Conservation (phyloP, 2,329 filamentous ascomycete species). For the Chaetomium sp. region DNA sequence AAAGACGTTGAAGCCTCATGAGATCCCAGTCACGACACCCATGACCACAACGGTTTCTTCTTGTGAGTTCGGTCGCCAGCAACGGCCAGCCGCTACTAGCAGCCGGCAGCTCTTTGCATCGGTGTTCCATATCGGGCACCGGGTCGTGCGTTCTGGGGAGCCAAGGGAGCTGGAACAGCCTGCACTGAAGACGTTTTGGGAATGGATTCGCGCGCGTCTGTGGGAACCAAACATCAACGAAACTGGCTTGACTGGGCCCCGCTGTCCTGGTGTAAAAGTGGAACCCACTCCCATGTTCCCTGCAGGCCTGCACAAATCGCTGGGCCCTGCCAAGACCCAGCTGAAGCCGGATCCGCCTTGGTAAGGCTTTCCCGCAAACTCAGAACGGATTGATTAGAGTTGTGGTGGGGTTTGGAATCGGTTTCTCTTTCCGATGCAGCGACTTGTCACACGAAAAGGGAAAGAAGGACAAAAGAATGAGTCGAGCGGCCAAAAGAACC, state of each 20-base stretch:
- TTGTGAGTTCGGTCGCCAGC: too few relatives aligned
- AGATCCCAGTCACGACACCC: too few relatives aligned
- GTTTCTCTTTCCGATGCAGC: conserved; percentile 12
- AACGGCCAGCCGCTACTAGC: too few relatives aligned
- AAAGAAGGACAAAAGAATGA: too few relatives aligned
- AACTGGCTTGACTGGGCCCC: neutral
- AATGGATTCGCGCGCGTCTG: conserved; percentile 12
- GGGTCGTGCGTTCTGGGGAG: neutral
- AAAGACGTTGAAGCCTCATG: too few relatives aligned
- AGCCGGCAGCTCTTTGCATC: neutral
- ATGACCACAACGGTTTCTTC: too few relatives aligned
- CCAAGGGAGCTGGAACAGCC: neutral
- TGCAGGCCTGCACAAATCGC: too few relatives aligned
- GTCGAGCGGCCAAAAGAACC: too few relatives aligned
- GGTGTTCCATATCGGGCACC: neutral
- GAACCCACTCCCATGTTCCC: too few relatives aligned
- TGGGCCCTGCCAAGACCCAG: conserved; percentile 13
- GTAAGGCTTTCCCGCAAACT: conserved; percentile 12
- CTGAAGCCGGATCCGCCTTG: conserved; percentile 16
- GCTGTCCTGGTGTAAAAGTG: too few relatives aligned
- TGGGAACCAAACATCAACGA: conserved; percentile 1
- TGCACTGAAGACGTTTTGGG: neutral
- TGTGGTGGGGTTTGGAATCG: neutral
- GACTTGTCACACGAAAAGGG: neutral
- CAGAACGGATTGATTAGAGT: neutral